Evolutionary conservation across 805 yeast genomes (phyloP).

Genomic region (Yamadazyma akitaensis): DNA sequence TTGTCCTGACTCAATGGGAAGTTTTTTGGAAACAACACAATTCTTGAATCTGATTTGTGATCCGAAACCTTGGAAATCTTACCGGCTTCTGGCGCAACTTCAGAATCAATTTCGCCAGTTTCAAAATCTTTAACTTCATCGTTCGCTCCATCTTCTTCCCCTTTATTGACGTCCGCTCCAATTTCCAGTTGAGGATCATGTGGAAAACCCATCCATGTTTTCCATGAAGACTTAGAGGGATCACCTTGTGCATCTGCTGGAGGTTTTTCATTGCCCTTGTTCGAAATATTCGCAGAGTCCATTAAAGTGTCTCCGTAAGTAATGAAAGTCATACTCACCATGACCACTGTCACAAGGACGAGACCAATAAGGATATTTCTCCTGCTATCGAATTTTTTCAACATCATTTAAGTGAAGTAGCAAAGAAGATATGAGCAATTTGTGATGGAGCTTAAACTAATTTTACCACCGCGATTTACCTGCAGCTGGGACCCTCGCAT

Average conservation of each 20-base stretch:
- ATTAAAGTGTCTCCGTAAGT: not conserved
- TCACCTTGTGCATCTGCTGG: not conserved
- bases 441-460: not conserved
- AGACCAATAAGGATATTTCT: not conserved
- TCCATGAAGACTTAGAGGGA: not conserved
- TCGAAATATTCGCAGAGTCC: not conserved
- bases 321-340: not conserved
- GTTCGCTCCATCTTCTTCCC: not conserved
- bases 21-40: slow-evolving; percentile 9
- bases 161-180: not conserved
- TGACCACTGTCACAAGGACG: not conserved
- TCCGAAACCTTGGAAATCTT: slow-evolving; percentile 5
- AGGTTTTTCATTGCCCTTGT: not conserved
- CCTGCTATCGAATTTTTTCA: not conserved
- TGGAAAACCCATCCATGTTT: not conserved
- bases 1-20: slow-evolving; percentile 7
- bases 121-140: not conserved
- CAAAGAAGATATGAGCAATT: not conserved
- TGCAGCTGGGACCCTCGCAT: too few relatives aligned
- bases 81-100: too few relatives aligned
- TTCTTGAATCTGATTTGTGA: not conserved
- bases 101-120: not conserved
- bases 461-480: not conserved
- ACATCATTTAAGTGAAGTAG: not conserved
- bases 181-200: not conserved